Evolutionary conservation across 176 grass and related monocot species (phyloP).

Genomic region (Paspalum vaginatum): DNA sequence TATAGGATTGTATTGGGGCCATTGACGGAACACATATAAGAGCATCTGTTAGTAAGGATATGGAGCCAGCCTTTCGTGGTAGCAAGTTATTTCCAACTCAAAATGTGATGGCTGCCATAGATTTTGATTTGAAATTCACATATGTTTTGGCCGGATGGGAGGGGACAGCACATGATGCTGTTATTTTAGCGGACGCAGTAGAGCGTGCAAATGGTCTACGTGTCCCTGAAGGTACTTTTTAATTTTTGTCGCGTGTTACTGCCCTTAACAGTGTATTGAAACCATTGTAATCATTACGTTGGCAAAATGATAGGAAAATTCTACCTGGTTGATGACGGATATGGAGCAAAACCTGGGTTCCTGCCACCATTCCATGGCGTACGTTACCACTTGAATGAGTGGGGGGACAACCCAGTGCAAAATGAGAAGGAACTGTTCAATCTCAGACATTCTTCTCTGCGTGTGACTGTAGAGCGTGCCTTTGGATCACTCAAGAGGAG

Average conservation of each 20-base stretch:
- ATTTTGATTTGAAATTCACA: slow-evolving; percentile 32
- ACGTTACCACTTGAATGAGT: slow-evolving; percentile 11
- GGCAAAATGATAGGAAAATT: background rate
- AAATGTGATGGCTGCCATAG: slow-evolving; percentile 29
- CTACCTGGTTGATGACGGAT: background rate
- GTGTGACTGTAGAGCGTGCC: background rate
- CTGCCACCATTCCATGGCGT: background rate
- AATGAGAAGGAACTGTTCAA: slow-evolving; percentile 5
- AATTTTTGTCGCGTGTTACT: background rate
- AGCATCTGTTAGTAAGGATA: background rate
- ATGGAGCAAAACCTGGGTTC: background rate
- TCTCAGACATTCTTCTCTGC: background rate
- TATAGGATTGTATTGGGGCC: background rate
- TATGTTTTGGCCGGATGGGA: slow-evolving; percentile 21
- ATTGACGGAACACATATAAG: background rate
- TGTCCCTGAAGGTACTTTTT: background rate
- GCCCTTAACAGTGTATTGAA: background rate
- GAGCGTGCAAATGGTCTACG: background rate
- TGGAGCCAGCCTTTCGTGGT: background rate
- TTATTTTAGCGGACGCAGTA: background rate
- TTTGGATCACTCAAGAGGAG: slow-evolving; percentile 1
- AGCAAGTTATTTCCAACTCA: slow-evolving; percentile 16
- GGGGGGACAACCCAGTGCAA: background rate
- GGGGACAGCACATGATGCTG: background rate
- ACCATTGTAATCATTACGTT: background rate